A percentile compares a stretch with the other conserved stretches of the same genome.
Evolutionary conservation across 2,329 filamentous ascomycete species (phyloP).

Genomic region (Fusarium devonianum): DNA sequence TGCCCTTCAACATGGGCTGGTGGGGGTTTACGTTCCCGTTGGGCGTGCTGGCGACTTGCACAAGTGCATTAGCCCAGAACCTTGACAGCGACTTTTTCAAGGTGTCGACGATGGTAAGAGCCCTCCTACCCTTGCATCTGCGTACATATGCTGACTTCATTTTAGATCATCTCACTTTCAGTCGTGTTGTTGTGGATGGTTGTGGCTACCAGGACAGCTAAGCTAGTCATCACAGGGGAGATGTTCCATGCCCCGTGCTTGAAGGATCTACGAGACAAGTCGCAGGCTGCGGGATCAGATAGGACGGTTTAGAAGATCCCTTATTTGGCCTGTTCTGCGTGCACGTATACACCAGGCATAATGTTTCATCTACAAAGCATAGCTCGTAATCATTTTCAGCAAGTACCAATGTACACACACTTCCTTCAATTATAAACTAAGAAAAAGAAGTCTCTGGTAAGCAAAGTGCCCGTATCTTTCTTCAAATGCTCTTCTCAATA

Average conservation of each 20-base stretch:
- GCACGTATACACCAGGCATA: background rate
- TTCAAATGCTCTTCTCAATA: too few species aligned
- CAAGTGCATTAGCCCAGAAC: slow-evolving; percentile 49
- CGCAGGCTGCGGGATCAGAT: slow-evolving; percentile 38
- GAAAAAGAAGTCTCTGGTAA: too few species aligned
- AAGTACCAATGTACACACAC: too few species aligned
- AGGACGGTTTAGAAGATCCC: slow-evolving; percentile 37
- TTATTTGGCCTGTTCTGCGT: background rate
- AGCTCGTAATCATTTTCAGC: too few species aligned
- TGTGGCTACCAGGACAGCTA: slow-evolving; percentile 50
- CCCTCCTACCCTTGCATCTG: background rate
- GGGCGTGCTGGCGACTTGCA: slow-evolving; percentile 54
- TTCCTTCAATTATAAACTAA: too few species aligned
- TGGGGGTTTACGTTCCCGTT: slow-evolving; percentile 58
- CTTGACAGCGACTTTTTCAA: slow-evolving; percentile 54
- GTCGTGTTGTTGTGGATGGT: slow-evolving; percentile 54
- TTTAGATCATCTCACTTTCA: slow-evolving; percentile 50
- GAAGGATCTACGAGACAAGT: slow-evolving; percentile 48
- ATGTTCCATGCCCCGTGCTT: slow-evolving; percentile 56
- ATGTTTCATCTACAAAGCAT: too few species aligned
- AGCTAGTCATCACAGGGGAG: slow-evolving; percentile 49
- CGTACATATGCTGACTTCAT: slow-evolving; percentile 12
- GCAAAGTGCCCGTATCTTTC: too few species aligned
- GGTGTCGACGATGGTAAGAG: slow-evolving; percentile 47
- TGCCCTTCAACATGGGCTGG: slow-evolving; percentile 58